A percentile compares a stretch with the other conserved stretches of the same genome.
These are phyloP conservation scores for Corymbia maculata DNA, from an alignment of 345 rosid genomes.

Conservation along the genomic window DNA sequence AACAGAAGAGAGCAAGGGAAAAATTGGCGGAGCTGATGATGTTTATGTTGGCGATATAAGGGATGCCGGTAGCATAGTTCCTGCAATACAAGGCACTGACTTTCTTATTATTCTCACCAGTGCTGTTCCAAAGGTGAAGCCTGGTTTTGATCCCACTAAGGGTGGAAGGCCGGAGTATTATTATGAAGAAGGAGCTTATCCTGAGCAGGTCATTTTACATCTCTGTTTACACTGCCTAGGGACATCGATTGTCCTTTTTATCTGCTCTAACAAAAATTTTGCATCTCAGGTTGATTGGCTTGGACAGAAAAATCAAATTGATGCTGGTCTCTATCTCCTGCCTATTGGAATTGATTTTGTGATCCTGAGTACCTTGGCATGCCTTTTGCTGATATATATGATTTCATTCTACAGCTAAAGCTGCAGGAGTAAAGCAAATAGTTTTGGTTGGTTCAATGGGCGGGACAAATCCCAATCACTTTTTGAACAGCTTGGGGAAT, in stretches of 20 bases:
- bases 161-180: conserved; percentile 91
- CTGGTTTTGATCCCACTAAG: conserved; percentile 77
- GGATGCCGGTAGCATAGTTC: conserved; percentile 33
- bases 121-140: conserved; percentile 85
- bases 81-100: conserved; percentile 71
- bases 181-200: conserved; percentile 85
- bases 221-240: neutral
- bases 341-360: neutral
- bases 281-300: conserved; percentile 81
- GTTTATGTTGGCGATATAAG: conserved; percentile 71
- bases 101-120: conserved; percentile 87
- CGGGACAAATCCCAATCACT: conserved; percentile 68
- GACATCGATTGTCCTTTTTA: neutral
- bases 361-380: neutral
- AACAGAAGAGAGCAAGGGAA: conserved; percentile 79
- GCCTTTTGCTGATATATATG: neutral
- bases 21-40: conserved; percentile 71
- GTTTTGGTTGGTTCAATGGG: conserved; percentile 98
- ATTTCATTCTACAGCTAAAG: conserved; percentile 49
- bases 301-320: conserved; percentile 97
- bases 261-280: neutral
- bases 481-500: conserved; percentile 80
- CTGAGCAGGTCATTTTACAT: conserved; percentile 59
- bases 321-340: conserved; percentile 36
- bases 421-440: conserved; percentile 91